Evolutionary conservation across 768 basidiomycete genomes (phyloP).

Genomic region (Hypholoma fasciculare): DNA sequence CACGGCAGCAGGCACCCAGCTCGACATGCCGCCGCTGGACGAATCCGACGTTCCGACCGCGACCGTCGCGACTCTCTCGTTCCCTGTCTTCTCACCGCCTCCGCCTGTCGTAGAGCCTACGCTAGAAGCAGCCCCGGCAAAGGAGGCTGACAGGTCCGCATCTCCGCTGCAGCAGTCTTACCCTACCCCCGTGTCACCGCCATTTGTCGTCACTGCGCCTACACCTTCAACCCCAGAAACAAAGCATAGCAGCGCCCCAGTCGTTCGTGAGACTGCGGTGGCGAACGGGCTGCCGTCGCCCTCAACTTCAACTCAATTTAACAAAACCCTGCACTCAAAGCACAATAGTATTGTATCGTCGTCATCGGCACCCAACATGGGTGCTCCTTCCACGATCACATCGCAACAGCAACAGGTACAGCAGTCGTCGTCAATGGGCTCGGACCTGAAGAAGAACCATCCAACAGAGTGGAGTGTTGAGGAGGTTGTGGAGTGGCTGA

Average conservation of each 20-base stretch:
- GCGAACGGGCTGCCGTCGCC: constrained; percentile 23
- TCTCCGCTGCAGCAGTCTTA: constrained; percentile 9
- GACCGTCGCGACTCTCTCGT: constrained; percentile 52
- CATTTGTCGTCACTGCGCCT: constrained; percentile 2
- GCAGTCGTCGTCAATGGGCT: constrained; percentile 5
- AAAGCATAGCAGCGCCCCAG: constrained; percentile 21
- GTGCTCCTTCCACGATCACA: constrained; percentile 1
- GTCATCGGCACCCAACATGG: constrained; percentile 18
- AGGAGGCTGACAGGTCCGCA: constrained; percentile 6
- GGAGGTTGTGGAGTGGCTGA: constrained; percentile 89
- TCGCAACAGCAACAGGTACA: constrained; percentile 1
- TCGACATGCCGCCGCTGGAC: constrained; percentile 28
- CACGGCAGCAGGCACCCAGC: constrained; percentile 13
- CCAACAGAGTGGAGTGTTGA: constrained; percentile 84
- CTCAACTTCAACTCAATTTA: constrained; percentile 17
- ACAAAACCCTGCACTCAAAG: constrained; percentile 35
- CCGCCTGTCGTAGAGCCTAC: constrained; percentile 3
- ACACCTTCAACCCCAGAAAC: constrained; percentile 5
- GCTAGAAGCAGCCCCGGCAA: background rate
- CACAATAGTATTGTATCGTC: constrained; percentile 37
- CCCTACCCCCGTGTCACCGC: constrained; percentile 21
- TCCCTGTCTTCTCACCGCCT: constrained; percentile 23
- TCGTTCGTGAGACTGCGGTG: constrained; percentile 27
- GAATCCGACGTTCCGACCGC: constrained; percentile 35
- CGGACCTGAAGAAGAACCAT: constrained; percentile 37